Conservation (phyloP, 805 yeast genomes). For the Wickerhamomyces canadensis region DNA sequence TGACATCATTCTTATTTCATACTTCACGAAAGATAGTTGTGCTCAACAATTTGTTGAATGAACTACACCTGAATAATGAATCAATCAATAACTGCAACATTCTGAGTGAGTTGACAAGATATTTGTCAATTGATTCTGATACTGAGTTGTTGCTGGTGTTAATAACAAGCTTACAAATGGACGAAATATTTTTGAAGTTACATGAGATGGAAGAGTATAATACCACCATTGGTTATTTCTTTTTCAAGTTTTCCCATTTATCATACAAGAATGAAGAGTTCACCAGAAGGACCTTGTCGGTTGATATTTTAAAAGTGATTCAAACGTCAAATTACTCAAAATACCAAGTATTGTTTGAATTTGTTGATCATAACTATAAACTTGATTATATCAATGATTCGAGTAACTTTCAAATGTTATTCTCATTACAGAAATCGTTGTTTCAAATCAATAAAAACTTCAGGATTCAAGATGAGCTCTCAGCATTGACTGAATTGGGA, state of each 20-base stretch:
- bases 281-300: conserved; percentile 5
- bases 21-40: conserved; percentile 10
- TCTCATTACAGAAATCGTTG: conserved; percentile 11
- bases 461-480: conserved; percentile 9
- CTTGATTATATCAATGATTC: conserved; percentile 15
- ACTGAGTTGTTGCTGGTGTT: conserved; percentile 9
- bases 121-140: conserved; percentile 5
- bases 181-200: conserved; percentile 3
- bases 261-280: neutral
- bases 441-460: conserved; percentile 10
- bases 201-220: conserved; percentile 4
- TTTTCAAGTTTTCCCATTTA: conserved; percentile 10
- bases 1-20: conserved; percentile 8
- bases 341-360: conserved; percentile 20
- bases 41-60: too few species aligned
- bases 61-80: neutral
- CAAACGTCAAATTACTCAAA: conserved; percentile 14
- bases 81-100: neutral
- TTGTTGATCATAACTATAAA: conserved; percentile 22
- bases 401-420: conserved; percentile 11
- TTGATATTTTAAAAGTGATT: conserved; percentile 14
- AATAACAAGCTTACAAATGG: conserved; percentile 7
- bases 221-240: conserved; percentile 6
- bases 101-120: conserved; percentile 6
- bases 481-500: conserved; percentile 15